phyloP scores from a whole-genome alignment of 805 yeast species.

The Scheffersomyces lignosus region DNA sequence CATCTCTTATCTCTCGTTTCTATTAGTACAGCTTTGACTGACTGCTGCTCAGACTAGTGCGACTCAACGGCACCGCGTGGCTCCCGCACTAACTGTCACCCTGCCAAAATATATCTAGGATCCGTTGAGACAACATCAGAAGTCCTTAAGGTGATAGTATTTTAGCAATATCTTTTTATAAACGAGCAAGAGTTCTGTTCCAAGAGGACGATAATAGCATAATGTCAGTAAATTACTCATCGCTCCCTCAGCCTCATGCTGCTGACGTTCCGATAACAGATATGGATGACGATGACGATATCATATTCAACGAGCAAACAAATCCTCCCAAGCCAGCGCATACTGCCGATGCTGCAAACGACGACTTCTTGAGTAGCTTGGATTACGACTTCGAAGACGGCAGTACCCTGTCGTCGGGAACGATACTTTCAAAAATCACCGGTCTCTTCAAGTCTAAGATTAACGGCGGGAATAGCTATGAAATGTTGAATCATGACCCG shows the following conservation, averaged over 20 bases:
- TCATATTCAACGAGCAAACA: slow-evolving; percentile 20
- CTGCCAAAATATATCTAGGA: no score
- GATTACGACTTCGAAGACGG: slow-evolving; percentile 21
- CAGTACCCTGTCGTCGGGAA: slow-evolving; percentile 1
- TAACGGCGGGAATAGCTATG: slow-evolving; percentile 6
- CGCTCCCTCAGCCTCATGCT: slow-evolving; percentile 24
- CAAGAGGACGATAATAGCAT: no score
- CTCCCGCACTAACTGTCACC: no score
- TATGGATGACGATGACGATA: slow-evolving; percentile 45
- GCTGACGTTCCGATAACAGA: slow-evolving; percentile 59
- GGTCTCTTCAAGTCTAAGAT: neutral
- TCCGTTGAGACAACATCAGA: no score
- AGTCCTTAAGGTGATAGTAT: no score
- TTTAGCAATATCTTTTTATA: no score
- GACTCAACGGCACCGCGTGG: no score
- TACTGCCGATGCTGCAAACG: slow-evolving; percentile 1
- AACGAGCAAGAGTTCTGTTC: no score
- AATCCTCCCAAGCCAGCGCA: neutral
- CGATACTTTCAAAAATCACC: slow-evolving; percentile 3
- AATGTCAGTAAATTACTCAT: slow-evolving; percentile 20
- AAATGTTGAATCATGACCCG: slow-evolving; percentile 9
- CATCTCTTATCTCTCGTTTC: no score
- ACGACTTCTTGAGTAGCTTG: slow-evolving; percentile 18
- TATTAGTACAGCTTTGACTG: no score
- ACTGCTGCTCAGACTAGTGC: no score